phyloP scores from a whole-genome alignment of 176 grass and related monocot species.

The Secale cereale region DNA sequence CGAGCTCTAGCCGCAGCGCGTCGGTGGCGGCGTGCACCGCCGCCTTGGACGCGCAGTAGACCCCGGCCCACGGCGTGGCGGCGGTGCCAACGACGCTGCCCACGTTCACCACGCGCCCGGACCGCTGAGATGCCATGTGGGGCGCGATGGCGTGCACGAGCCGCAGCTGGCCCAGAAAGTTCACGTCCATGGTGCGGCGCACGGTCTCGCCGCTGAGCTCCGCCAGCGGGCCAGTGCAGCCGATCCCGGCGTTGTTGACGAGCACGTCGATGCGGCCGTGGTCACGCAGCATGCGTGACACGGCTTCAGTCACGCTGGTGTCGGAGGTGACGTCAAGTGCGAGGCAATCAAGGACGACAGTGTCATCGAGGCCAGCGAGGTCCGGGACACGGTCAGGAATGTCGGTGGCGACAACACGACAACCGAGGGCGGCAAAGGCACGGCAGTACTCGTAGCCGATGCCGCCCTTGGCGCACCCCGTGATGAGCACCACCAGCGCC shows the following conservation, averaged over 20 bases:
- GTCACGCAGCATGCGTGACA: not conserved
- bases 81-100: conserved; percentile 45
- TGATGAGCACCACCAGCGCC: conserved; percentile 47
- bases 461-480: conserved; percentile 56
- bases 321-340: conserved; percentile 59
- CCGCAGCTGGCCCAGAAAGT: conserved; percentile 47
- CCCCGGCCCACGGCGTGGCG: conserved; percentile 46
- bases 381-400: conserved; percentile 9
- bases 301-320: not conserved
- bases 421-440: conserved; percentile 37
- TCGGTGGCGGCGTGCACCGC: conserved; percentile 63
- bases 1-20: conserved; percentile 47
- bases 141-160: conserved; percentile 45
- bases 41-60: conserved; percentile 60
- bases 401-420: conserved; percentile 60
- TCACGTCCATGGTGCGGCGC: conserved; percentile 40
- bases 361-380: conserved; percentile 17
- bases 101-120: conserved; percentile 55
- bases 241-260: conserved; percentile 60
- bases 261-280: conserved; percentile 54
- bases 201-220: conserved; percentile 36
- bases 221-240: conserved; percentile 54
- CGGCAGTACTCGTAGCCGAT: conserved; percentile 63
- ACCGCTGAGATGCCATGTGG: conserved; percentile 2
- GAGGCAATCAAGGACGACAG: not conserved